Conservation (phyloP, 441 rosid genomes). For the Populus hybrid region DNA sequence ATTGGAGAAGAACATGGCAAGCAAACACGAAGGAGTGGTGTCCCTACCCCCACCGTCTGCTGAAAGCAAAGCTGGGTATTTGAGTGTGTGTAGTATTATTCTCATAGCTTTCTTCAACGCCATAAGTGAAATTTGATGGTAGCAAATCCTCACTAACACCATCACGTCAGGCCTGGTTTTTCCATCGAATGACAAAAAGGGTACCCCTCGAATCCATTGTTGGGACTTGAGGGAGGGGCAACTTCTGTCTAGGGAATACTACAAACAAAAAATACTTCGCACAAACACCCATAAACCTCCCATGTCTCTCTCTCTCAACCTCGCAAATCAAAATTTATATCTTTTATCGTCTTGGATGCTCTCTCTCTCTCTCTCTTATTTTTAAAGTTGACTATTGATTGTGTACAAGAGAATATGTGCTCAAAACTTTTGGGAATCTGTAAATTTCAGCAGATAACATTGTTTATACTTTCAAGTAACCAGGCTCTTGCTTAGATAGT, state of each 20-base stretch:
- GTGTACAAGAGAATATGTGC: neutral
- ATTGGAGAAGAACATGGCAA: neutral
- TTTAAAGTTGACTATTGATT: constrained; percentile 24
- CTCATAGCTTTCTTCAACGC: constrained; percentile 38
- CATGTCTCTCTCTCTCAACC: neutral
- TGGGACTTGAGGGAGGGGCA: constrained; percentile 19
- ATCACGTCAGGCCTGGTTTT: constrained; percentile 14
- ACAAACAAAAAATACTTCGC: constrained; percentile 16
- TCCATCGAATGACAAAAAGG: constrained; percentile 25
- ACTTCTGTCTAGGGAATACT: constrained; percentile 24
- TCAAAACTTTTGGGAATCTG: constrained; percentile 10
- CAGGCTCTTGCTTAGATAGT: neutral
- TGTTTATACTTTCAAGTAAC: neutral
- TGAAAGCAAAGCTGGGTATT: constrained; percentile 35
- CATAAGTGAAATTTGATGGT: constrained; percentile 35
- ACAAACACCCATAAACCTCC: constrained; percentile 12
- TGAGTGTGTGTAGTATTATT: neutral
- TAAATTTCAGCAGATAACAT: neutral
- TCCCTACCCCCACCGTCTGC: constrained; percentile 25
- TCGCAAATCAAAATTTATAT: neutral
- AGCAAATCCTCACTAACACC: constrained; percentile 13
- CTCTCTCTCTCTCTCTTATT: neutral
- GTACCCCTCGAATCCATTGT: constrained; percentile 17
- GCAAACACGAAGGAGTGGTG: constrained; percentile 3
- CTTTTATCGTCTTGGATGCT: constrained; percentile 17